Percentiles rank a stretch among this genome's conserved stretches.
These are phyloP conservation scores for Cystofilobasidium macerans DNA, from an alignment of 768 basidiomycete genomes.

Conservation along the genomic window DNA sequence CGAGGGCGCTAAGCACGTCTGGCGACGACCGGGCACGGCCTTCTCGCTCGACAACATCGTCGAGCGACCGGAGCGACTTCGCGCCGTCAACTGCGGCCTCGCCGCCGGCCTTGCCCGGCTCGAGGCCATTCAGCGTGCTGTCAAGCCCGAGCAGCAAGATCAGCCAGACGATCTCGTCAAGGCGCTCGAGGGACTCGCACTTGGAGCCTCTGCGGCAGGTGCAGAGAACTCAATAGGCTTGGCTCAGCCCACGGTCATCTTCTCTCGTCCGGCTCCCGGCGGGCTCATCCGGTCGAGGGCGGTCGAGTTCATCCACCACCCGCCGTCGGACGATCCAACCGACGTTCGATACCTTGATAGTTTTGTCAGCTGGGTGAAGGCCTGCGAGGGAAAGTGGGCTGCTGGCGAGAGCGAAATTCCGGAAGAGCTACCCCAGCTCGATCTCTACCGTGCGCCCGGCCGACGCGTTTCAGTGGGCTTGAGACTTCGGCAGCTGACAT, in stretches of 20 bases:
- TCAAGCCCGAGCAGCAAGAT: neutral
- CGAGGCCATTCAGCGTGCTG: conserved; percentile 31
- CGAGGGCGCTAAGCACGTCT: conserved; percentile 41
- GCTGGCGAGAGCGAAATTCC: conserved; percentile 67
- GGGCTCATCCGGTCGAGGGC: conserved; percentile 26
- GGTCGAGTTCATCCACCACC: conserved; percentile 27
- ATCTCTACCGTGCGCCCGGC: conserved; percentile 62
- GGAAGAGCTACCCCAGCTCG: conserved; percentile 56
- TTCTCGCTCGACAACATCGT: conserved; percentile 51
- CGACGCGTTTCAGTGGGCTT: neutral
- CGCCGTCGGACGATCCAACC: conserved; percentile 1
- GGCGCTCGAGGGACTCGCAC: conserved; percentile 13
- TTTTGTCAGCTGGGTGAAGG: conserved; percentile 44
- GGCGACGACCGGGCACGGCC: conserved; percentile 57
- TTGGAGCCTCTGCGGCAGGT: neutral
- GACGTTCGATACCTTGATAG: conserved; percentile 20
- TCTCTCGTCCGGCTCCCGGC: conserved; percentile 1
- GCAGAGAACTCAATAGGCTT: neutral
- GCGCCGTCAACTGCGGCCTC: conserved; percentile 71
- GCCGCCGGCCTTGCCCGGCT: conserved; percentile 66
- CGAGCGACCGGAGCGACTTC: conserved; percentile 81
- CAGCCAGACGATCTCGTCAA: conserved; percentile 12
- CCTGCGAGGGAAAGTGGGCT: conserved; percentile 53
- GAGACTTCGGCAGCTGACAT: conserved; percentile 32
- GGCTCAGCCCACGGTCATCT: neutral